Percentiles rank a stretch among this genome's conserved stretches.
phyloP scores from a whole-genome alignment of 345 rosid species.

The Erysimum cheiranthoides region DNA sequence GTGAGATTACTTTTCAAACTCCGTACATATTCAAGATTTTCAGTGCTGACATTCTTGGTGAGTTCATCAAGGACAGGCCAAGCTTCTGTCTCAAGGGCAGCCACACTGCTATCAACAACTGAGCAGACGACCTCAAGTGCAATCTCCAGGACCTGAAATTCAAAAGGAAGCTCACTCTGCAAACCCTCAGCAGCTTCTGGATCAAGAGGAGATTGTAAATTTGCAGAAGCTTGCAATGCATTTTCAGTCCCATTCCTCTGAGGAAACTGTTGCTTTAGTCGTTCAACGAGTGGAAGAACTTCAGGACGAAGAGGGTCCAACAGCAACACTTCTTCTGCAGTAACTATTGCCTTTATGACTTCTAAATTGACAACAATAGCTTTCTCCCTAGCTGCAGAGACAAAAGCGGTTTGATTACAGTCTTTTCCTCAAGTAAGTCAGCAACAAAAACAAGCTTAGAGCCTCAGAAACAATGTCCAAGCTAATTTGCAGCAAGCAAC shows the following conservation, averaged over 20 bases:
- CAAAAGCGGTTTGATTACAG: neutral
- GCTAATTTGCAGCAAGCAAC: neutral
- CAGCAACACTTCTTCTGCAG: conserved; percentile 80
- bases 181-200: conserved; percentile 79
- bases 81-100: conserved; percentile 77
- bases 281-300: conserved; percentile 78
- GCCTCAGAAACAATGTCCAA: neutral
- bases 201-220: conserved; percentile 58
- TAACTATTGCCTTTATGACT: conserved; percentile 79
- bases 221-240: conserved; percentile 46
- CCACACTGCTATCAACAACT: conserved; percentile 67
- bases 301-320: conserved; percentile 81
- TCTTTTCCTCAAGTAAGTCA: neutral
- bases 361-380: conserved; percentile 92
- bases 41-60: conserved; percentile 86
- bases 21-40: conserved; percentile 90
- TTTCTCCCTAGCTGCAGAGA: conserved; percentile 73
- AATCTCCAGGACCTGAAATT: conserved; percentile 93
- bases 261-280: conserved; percentile 75
- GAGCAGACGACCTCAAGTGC: conserved; percentile 87
- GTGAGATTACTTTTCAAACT: conserved; percentile 92
- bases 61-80: conserved; percentile 91
- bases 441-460: neutral
- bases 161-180: conserved; percentile 89
- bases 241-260: conserved; percentile 54